Evolutionary conservation across 805 yeast genomes (phyloP), one percentile per base, ranked within the genome.

Genomic region (Myxozyma lipomycoides): DNA sequence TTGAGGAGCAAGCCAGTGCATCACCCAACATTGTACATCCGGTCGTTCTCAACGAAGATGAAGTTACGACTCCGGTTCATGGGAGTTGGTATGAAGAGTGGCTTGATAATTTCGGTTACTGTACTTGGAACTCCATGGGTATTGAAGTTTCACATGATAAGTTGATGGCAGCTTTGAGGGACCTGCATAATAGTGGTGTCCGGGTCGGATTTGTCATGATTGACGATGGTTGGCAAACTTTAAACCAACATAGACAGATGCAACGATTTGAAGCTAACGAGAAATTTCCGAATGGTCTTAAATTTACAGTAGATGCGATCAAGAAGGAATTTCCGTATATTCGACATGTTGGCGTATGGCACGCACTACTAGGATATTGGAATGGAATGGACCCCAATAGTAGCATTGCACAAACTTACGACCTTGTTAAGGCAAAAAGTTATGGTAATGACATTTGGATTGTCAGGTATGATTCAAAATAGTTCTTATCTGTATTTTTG

Each of bases 71-170:
- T 4, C 56, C 56, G 2, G 46, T 55, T 7, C 12, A 42, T n/a
- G 56, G 51, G 10, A 45, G 43, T 9, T 58, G 61, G 61, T 46
- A 51, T 19, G 58, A 48, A 23, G 35, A 46, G 30, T 64, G 68
- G 67, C 32, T 54, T 38, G 66, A 64, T 23, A 54, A 54, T 7
- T 52, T 66, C 25, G 64, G 64, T 36, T 65, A 61, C 46, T 64
- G 69, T 43, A 65, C 69, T n/a, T 63, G 68, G 68, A 64, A 63
- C 46, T 55, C 66, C 3, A 55, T 64, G 38, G 68, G 67, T 1
- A 22, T 46, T 7, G 58, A 52, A 15, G 51, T 66, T 32, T 49
- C 60, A n/a, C 59, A 56, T 12, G 55, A 54, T 5, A 43, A 37
- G 23, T 46, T 65, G 37, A 28, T 63, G 34, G 23, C 38, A 12